Conservation (phyloP, 2,329 filamentous ascomycete species). For the Talaromyces sp. region DNA sequence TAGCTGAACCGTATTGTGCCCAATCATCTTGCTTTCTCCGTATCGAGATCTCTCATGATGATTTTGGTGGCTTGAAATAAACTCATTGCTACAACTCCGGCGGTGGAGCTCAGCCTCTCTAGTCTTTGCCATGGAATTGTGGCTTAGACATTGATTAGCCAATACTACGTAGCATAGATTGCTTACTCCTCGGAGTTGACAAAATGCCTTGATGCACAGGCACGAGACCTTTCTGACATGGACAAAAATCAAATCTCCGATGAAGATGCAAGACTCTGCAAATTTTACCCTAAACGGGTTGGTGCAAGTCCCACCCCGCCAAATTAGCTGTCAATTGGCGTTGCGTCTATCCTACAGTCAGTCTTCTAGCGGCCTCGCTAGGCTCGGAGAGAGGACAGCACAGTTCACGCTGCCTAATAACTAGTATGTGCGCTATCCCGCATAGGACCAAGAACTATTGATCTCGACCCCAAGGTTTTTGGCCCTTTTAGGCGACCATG, state of each 20-base stretch:
- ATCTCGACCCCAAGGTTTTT: background rate
- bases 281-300: background rate
- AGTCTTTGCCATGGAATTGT: background rate
- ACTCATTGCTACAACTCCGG: background rate
- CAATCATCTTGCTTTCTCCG: background rate
- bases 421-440: slow-evolving; percentile 2
- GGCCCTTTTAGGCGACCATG: background rate
- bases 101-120: background rate
- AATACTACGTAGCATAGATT: background rate
- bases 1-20: background rate
- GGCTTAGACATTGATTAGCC: background rate
- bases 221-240: slow-evolving; percentile 10
- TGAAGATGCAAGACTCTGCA: background rate
- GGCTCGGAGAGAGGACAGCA: background rate
- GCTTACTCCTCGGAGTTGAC: slow-evolving; percentile 2
- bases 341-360: background rate
- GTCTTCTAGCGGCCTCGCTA: background rate
- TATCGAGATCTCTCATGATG: background rate
- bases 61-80: slow-evolving; percentile 4
- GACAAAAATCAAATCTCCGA: background rate
- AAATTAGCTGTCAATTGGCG: slow-evolving; percentile 1
- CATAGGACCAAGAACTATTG: background rate
- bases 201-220: background rate
- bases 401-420: background rate
- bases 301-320: slow-evolving; percentile 1